Evolutionary conservation across 768 basidiomycete genomes (phyloP).

Genomic region (Suillus weaverae): DNA sequence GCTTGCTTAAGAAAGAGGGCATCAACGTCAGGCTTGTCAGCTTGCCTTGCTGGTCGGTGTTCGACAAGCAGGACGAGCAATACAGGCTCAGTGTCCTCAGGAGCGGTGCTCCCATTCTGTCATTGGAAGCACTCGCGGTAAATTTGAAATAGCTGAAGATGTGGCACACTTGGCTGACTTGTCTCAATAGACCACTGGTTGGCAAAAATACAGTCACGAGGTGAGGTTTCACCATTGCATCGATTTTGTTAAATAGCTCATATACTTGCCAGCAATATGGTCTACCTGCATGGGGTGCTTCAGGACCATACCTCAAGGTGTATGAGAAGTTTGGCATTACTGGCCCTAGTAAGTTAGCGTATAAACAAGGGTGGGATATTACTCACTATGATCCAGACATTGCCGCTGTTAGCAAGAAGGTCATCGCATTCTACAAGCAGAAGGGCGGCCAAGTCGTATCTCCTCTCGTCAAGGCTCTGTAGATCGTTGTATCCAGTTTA

Average conservation of each 20-base stretch:
- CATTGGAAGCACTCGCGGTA: slow-evolving; percentile 78
- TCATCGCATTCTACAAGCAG: slow-evolving; percentile 84
- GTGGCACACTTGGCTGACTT: slow-evolving; percentile 1
- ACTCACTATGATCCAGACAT: slow-evolving; percentile 51
- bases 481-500: slow-evolving; percentile 12
- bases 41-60: slow-evolving; percentile 88
- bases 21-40: slow-evolving; percentile 82
- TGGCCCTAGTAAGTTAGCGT: slow-evolving; percentile 55
- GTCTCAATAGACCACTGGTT: slow-evolving; percentile 61
- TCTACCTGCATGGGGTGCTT: slow-evolving; percentile 77
- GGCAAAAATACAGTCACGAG: slow-evolving; percentile 91
- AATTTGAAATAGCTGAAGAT: slow-evolving; percentile 24
- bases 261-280: slow-evolving; percentile 60
- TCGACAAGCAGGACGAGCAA: slow-evolving; percentile 75
- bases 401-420: slow-evolving; percentile 80
- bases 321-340: slow-evolving; percentile 92
- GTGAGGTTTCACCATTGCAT: slow-evolving; percentile 28
- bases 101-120: slow-evolving; percentile 86
- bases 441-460: slow-evolving; percentile 70
- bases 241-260: slow-evolving; percentile 15
- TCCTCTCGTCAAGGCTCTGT: slow-evolving; percentile 74
- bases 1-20: slow-evolving; percentile 73
- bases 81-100: slow-evolving; percentile 85
- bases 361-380: neutral
- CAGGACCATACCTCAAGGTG: slow-evolving; percentile 86